Conservation (phyloP, 2,329 filamentous ascomycete genomes). For the Verticillium zaregamsianum region DNA sequence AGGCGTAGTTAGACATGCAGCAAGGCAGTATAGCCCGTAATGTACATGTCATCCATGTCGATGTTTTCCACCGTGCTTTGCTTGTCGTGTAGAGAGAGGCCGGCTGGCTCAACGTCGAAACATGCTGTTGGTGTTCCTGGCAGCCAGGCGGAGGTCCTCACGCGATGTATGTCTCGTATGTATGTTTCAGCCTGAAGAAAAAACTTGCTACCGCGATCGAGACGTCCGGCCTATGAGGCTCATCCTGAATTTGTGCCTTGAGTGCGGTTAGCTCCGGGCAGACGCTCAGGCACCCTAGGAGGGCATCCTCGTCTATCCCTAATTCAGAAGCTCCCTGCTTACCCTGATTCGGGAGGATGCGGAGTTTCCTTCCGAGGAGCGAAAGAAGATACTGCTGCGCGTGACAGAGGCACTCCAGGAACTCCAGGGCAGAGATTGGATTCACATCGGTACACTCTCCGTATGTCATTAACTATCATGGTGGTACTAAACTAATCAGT, state of each 20-base stretch:
- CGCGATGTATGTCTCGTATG: no score
- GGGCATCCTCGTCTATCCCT: conserved; percentile 27
- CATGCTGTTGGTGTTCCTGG: no score
- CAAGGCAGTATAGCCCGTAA: background rate
- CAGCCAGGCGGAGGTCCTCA: no score
- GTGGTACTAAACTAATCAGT: conserved; percentile 16
- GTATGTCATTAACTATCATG: conserved; percentile 9
- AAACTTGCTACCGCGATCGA: no score
- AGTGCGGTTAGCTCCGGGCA: no score
- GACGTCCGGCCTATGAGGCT: no score
- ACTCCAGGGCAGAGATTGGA: conserved; percentile 29
- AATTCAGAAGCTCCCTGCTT: conserved; percentile 27
- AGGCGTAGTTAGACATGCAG: background rate
- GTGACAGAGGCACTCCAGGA: conserved; percentile 28
- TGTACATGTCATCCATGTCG: background rate
- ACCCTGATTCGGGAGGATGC: conserved; percentile 24
- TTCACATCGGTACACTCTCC: conserved; percentile 25
- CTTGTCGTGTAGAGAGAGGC: no score
- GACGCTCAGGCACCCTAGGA: conserved; percentile 12
- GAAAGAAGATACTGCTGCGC: conserved; percentile 26
- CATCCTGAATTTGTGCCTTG: no score
- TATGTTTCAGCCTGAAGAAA: no score
- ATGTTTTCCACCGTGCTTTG: background rate
- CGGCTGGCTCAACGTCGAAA: no score
- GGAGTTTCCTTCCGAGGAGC: conserved; percentile 21